These are phyloP conservation scores for Fusarium longipes DNA, from an alignment of 2,329 filamentous ascomycete species.

Conservation along the genomic window DNA sequence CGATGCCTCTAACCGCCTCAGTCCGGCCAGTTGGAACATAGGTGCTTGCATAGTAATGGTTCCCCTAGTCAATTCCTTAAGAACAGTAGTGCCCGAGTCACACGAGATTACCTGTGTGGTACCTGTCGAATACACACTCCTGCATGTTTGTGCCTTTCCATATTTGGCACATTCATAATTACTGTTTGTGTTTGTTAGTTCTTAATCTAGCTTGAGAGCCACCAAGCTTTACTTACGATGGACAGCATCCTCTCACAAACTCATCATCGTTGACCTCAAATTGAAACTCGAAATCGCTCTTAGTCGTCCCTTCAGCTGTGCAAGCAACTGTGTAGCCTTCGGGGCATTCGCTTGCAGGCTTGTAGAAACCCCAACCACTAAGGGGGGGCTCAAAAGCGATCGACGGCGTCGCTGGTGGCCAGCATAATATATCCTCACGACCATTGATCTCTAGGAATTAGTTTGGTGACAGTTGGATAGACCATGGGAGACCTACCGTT, in stretches of 20 bases:
- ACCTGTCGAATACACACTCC: neutral
- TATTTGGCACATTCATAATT: neutral
- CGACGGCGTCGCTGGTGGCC: neutral
- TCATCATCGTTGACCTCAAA: slow-evolving; percentile 1
- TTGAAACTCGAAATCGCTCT: slow-evolving; percentile 5
- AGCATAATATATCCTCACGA: neutral
- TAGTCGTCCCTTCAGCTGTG: neutral
- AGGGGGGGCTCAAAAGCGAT: neutral
- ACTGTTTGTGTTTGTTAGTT: accelerated
- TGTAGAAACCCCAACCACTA: slow-evolving; percentile 8
- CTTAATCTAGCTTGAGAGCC: accelerated
- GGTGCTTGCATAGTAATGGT: neutral
- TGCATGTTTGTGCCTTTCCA: neutral
- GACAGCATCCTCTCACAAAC: neutral
- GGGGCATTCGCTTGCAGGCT: neutral
- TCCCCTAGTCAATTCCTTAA: neutral
- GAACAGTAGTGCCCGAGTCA: neutral
- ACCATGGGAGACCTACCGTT: neutral
- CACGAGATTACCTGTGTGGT: neutral
- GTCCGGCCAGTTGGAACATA: slow-evolving; percentile 6
- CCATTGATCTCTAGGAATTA: neutral
- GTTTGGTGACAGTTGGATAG: neutral
- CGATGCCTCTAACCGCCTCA: neutral
- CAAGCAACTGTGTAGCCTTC: neutral
- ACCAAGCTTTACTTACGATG: neutral